These are phyloP conservation scores for Kwoniella shivajii DNA, from an alignment of 1,284 basidiomycete genomes.

Conservation along the genomic window DNA sequence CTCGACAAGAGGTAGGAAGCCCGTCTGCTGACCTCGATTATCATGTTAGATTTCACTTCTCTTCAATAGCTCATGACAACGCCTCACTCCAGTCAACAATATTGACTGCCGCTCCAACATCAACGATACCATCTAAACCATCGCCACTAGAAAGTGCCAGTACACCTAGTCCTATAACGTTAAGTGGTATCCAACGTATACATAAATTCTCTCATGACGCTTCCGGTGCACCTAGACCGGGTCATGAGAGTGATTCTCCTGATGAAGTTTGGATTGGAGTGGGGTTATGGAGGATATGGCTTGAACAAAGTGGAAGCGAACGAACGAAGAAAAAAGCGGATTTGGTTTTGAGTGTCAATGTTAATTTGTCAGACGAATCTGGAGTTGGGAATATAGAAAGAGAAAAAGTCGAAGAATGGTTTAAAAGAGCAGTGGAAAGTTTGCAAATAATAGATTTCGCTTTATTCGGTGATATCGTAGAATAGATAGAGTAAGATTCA, in stretches of 20 bases:
- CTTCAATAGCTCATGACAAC: conserved; percentile 90
- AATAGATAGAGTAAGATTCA: not conserved
- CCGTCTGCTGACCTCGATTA: too few species aligned
- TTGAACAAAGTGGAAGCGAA: conserved; percentile 6
- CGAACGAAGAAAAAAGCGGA: conserved; percentile 67
- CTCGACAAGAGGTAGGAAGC: too few species aligned
- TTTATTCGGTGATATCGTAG: conserved; percentile 62
- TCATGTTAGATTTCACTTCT: conserved; percentile 79
- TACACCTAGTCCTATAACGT: conserved; percentile 59
- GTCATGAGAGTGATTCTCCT: conserved; percentile 49
- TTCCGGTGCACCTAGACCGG: conserved; percentile 49
- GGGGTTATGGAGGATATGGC: conserved; percentile 67
- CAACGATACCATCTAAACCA: conserved; percentile 13
- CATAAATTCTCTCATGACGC: conserved; percentile 65
- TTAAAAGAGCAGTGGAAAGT: conserved; percentile 60
- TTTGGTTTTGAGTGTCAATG: conserved; percentile 77
- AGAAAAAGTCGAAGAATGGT: conserved; percentile 58
- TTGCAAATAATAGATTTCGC: conserved; percentile 70
- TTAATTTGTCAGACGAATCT: conserved; percentile 54
- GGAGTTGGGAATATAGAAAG: conserved; percentile 36
- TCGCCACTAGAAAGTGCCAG: conserved; percentile 10
- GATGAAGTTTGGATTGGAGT: conserved; percentile 76
- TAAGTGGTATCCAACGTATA: conserved; percentile 70
- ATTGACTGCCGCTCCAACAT: conserved; percentile 32
- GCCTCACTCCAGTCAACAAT: conserved; percentile 64